phyloP scores from a whole-genome alignment of 331 rosid species.

The Dryas integrifolia region DNA sequence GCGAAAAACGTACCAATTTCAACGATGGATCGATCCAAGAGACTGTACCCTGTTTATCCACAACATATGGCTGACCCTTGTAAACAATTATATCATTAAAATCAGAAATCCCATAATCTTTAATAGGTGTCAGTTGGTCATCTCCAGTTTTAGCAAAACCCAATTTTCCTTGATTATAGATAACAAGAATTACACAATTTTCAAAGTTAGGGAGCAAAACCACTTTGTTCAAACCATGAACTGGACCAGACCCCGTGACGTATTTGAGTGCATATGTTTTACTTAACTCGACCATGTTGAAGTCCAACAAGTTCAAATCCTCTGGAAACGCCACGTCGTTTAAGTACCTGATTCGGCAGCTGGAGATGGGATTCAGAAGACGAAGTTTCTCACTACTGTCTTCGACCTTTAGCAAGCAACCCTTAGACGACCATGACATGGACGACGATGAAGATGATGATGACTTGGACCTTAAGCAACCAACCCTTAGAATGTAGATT shows the following conservation, averaged over 20 bases:
- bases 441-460: not conserved
- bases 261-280: conserved; percentile 19
- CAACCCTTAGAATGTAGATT: conserved; percentile 26
- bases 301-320: conserved; percentile 26
- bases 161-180: conserved; percentile 30
- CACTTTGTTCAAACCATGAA: conserved; percentile 4
- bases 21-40: conserved; percentile 38
- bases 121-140: conserved; percentile 21
- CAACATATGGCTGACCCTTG: conserved; percentile 42
- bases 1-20: conserved; percentile 40
- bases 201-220: conserved; percentile 28
- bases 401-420: conserved; percentile 34
- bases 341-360: conserved; percentile 3
- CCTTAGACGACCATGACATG: conserved; percentile 1
- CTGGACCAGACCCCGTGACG: no score
- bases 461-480: not conserved
- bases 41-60: conserved; percentile 51
- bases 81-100: conserved; percentile 45
- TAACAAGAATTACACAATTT: conserved; percentile 20
- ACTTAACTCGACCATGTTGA: conserved; percentile 30
- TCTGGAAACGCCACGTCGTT: not conserved
- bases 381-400: conserved; percentile 23
- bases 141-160: conserved; percentile 34
- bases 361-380: conserved; percentile 35
- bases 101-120: conserved; percentile 2